Evolutionary conservation across 2,329 filamentous ascomycete genomes (phyloP), one percentile per base, ranked within the genome.

Genomic region (Cercospora zeae-maydis): DNA sequence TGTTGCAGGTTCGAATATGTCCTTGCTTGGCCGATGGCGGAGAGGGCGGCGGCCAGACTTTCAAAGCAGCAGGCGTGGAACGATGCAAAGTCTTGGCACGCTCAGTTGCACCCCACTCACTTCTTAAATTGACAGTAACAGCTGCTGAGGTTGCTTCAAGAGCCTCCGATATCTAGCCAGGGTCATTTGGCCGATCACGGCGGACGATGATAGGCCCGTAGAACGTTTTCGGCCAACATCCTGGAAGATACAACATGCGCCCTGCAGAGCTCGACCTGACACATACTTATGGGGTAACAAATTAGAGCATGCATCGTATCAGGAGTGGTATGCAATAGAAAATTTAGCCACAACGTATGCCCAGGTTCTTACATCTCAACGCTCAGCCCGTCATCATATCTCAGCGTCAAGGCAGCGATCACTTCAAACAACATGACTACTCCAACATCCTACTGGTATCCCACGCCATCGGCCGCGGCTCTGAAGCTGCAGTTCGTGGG

Each of bases 401-500:
- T 21, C 16, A n/a, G 8, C 4, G 6, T 6, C 1, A 34, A 53
- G 27, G 5, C 21, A 65, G 59, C 30, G 24, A 31, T 3, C 4
- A 13, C 19, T 31, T n/a, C 49, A 34, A 24, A 16, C 16, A 56
- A 19, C 14, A 53, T 59, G 51, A 56, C 58, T 4, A 27, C 56
- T 30, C 64, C 63, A 27, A 66, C 71, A 13, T 66, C 73, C 8
- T 64, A 67, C 13, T 67, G 74, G 39, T 75, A 77, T 57, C 75
- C 74, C 4, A 64, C 55, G 24, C 67, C 76, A 13, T 73, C 74
- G 1, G 65, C 69, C 19, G 68, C 74, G 13, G 71, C 70, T 6
- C 68, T 78, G 7, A 72, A 74, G 51, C 58, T 71, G 4, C 70
- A 75, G 19, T 89, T 83, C 71, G 77, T 90, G 24, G 87, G 87